Evolutionary conservation across 2,329 filamentous ascomycete species (phyloP).

Genomic region (Trichoderma simmonsii): DNA sequence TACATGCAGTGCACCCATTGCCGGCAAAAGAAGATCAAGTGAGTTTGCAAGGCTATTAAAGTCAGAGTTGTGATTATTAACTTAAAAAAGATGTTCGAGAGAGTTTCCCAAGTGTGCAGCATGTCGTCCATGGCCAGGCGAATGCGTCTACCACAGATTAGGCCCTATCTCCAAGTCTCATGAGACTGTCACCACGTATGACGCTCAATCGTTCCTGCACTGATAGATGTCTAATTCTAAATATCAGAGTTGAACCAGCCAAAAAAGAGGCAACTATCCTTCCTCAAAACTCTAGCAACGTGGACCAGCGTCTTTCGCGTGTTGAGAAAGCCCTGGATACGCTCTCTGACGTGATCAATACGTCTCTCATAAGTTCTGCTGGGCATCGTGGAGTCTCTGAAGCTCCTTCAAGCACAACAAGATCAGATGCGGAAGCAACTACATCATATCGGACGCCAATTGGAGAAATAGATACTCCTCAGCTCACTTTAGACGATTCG

Average conservation of each 20-base stretch:
- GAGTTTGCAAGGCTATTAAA: neutral
- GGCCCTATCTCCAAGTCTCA: neutral
- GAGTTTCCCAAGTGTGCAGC: neutral
- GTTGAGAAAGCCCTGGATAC: conserved; percentile 1
- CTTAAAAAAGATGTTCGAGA: neutral
- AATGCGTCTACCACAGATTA: neutral
- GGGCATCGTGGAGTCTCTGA: neutral
- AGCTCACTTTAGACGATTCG: neutral
- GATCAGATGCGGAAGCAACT: neutral
- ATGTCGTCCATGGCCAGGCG: conserved; percentile 7
- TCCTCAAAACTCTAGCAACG: neutral
- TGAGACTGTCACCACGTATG: neutral
- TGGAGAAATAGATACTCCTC: neutral
- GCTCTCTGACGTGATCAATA: neutral
- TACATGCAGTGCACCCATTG: neutral
- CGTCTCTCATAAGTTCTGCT: neutral
- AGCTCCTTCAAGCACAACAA: neutral
- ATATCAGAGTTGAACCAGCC: neutral
- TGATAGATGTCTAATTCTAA: neutral
- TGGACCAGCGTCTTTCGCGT: neutral
- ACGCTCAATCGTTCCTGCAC: neutral
- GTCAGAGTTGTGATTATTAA: neutral
- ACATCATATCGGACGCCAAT: neutral
- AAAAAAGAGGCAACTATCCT: neutral
- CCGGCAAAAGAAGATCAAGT: conserved; percentile 7